These are phyloP conservation scores for Pseudogymnoascus sp. DNA, from an alignment of 2,329 filamentous ascomycete species.

Conservation along the genomic window DNA sequence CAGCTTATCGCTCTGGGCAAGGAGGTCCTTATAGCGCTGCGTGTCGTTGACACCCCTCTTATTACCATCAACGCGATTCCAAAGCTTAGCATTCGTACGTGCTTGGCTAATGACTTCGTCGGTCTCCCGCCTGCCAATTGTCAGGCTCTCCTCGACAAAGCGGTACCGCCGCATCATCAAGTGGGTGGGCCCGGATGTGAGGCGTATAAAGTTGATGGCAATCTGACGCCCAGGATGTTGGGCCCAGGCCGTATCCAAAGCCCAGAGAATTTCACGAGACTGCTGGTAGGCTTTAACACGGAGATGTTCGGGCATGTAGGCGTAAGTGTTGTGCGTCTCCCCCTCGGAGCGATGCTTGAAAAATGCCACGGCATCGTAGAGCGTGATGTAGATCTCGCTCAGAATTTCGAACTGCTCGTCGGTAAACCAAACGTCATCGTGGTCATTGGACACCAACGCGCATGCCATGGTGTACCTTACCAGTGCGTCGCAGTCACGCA, in stretches of 20 bases:
- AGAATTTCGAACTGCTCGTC: too few species aligned
- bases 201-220: constrained; percentile 24
- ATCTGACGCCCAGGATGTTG: background rate
- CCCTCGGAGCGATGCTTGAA: too few species aligned
- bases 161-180: constrained; percentile 31
- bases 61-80: constrained; percentile 24
- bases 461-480: too few species aligned
- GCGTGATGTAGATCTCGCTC: too few species aligned
- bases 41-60: background rate
- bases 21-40: constrained; percentile 13
- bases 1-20: constrained; percentile 12
- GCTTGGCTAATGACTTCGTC: constrained; percentile 20
- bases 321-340: too few species aligned
- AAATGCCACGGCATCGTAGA: too few species aligned
- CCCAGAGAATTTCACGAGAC: constrained; percentile 19
- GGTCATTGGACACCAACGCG: too few species aligned
- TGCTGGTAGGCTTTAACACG: too few species aligned
- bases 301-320: too few species aligned
- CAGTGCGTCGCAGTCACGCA: too few species aligned
- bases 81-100: constrained; percentile 27
- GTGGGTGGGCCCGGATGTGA: constrained; percentile 29
- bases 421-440: too few species aligned
- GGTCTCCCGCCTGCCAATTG: constrained; percentile 24
- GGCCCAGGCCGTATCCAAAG: constrained; percentile 25
- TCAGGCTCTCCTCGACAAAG: constrained; percentile 29